Evolutionary conservation across 2,329 filamentous ascomycete genomes (phyloP).

Genomic region (Apiospora sp.): DNA sequence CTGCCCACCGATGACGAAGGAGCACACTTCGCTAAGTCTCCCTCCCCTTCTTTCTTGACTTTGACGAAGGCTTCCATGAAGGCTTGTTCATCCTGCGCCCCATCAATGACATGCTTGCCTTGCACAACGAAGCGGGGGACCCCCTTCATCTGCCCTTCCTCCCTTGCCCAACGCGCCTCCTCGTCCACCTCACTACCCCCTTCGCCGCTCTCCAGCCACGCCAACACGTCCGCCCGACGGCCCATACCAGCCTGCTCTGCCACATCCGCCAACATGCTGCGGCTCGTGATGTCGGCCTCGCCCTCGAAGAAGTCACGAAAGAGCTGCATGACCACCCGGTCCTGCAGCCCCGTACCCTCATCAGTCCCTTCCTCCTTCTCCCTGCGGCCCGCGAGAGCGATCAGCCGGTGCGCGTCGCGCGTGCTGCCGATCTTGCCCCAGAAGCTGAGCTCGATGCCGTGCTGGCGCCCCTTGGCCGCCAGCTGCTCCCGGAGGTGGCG

Average conservation of each 20-base stretch:
- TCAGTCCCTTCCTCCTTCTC: background rate
- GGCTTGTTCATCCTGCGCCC: slow-evolving; percentile 68
- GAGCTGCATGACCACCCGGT: slow-evolving; percentile 63
- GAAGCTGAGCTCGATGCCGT: slow-evolving; percentile 78
- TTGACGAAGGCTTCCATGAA: slow-evolving; percentile 68
- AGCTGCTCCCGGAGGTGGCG: background rate
- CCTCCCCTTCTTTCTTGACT: background rate
- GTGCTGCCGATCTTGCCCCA: slow-evolving; percentile 78
- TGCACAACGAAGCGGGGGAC: slow-evolving; percentile 76
- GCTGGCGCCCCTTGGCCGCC: slow-evolving; percentile 2
- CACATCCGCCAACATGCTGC: slow-evolving; percentile 53
- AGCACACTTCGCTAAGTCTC: background rate
- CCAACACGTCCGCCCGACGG: slow-evolving; percentile 52
- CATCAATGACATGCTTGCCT: slow-evolving; percentile 66
- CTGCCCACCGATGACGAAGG: background rate
- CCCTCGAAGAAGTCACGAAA: slow-evolving; percentile 68
- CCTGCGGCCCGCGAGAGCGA: slow-evolving; percentile 69
- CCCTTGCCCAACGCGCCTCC: slow-evolving; percentile 52
- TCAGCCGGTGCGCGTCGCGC: slow-evolving; percentile 79
- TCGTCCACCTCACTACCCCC: slow-evolving; percentile 60
- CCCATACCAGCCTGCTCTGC: slow-evolving; percentile 59
- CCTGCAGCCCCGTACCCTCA: slow-evolving; percentile 52
- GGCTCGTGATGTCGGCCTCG: slow-evolving; percentile 64
- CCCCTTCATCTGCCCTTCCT: slow-evolving; percentile 53
- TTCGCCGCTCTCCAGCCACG: slow-evolving; percentile 45